Conservation (phyloP, 352 stramenopile species). For the Globisporangium emineosum region DNA sequence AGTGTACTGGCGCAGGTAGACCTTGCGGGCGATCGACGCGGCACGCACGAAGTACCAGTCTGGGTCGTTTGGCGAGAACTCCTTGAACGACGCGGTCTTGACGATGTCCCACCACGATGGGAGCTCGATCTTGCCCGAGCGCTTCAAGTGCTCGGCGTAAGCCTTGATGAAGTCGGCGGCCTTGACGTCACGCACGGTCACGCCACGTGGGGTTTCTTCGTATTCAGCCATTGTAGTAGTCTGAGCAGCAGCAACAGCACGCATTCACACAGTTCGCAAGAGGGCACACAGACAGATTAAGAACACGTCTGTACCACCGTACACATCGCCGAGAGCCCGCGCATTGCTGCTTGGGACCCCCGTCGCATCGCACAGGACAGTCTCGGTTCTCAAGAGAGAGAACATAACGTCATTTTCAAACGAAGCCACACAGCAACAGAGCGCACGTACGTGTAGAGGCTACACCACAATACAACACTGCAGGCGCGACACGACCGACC, state of each 20-base stretch:
- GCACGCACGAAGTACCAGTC: slow-evolving; percentile 99
- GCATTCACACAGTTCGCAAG: slow-evolving; percentile 1
- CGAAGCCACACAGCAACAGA: slow-evolving; percentile 16
- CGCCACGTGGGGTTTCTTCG: slow-evolving; percentile 80
- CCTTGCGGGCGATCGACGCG: slow-evolving; percentile 96
- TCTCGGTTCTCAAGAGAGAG: slow-evolving; percentile 85
- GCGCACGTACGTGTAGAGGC: slow-evolving; percentile 9
- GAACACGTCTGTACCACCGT: slow-evolving; percentile 91
- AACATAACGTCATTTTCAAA: slow-evolving; percentile 62
- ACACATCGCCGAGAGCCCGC: slow-evolving; percentile 38
- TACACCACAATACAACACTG: neutral
- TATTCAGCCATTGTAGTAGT: slow-evolving; percentile 88
- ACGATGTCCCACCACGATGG: slow-evolving; percentile 97
- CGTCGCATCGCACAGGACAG: slow-evolving; percentile 78
- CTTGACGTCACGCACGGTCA: slow-evolving; percentile 97
- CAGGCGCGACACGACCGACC: neutral
- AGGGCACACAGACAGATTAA: slow-evolving; percentile 53
- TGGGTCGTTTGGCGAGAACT: slow-evolving; percentile 95
- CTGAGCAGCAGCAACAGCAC: slow-evolving; percentile 21
- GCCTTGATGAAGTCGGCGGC: slow-evolving; percentile 97
- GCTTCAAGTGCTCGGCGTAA: slow-evolving; percentile 99
- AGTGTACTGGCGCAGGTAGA: slow-evolving; percentile 97
- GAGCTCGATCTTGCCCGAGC: slow-evolving; percentile 98
- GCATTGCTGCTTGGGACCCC: slow-evolving; percentile 19
- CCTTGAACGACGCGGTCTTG: slow-evolving; percentile 98